Evolutionary conservation across 108 stramenopile species (phyloP), one percentile per base, ranked within the genome.

Genomic region (Seminavis robusta): DNA sequence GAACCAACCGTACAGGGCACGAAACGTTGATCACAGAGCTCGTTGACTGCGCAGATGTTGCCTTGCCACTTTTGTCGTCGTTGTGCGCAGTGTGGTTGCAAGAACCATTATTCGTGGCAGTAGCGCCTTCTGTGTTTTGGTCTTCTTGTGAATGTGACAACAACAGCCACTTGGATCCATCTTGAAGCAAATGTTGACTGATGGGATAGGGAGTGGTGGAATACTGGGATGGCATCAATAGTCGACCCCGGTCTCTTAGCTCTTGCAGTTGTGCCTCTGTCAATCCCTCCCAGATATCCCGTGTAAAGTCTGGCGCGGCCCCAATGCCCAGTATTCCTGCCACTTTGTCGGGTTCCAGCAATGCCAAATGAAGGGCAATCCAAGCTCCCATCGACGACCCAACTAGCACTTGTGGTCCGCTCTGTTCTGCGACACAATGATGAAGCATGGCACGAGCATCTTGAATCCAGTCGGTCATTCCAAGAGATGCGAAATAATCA

Each of bases 321-420:
- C 59, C 74, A 50, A 76, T 66, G 15, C 69, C 63, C 28, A 76
- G n/a, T 16, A 76, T 43, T 4, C 74, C 69, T 8, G 17, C 41
- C 11, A 76, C 34, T 13, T 45, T 38, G 29, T 21, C 26, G 8
- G 65, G 59, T 16, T 50, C 21, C 26, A 47, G 44, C 31, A 59
- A n/a, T 10, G 74, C 74, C 29, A 68, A 3, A 26, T 63, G 69
- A 1, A 65, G 20, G 15, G 63, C 41, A 29, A 76, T 62, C 74
- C 74, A 76, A 6, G 48, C 61, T 7, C 74, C 74, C 65, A 76
- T 70, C 42, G 74, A 76, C 1, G 74, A 76, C 3, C 69, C 74
- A 33, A 76, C 40, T 3, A 76, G 30, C 19, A 69, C 33, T 23
- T 47, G 47, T 19, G 39, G 27, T 7, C 44, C 6, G 7, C 27